phyloP scores from a whole-genome alignment of 139 green algal species.

The Penium margaritaceum region DNA sequence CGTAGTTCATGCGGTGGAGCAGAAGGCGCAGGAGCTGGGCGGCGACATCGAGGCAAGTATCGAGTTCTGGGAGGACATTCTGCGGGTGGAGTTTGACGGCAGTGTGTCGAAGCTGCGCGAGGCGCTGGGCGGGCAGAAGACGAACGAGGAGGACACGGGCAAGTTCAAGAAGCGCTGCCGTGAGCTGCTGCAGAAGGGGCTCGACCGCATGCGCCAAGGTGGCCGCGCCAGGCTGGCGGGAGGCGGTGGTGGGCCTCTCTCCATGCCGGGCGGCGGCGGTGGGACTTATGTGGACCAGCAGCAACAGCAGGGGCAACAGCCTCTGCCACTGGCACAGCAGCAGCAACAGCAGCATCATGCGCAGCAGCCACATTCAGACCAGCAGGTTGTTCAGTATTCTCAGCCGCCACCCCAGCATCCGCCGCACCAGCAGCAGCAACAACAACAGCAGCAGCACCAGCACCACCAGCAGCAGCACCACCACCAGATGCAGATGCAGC shows the following conservation, averaged over 20 bases:
- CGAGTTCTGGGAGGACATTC: conserved; percentile 15
- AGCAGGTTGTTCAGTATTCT: no score
- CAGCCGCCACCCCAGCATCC: no score
- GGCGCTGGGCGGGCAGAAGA: conserved; percentile 19
- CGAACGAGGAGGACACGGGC: neutral
- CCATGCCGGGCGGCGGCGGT: no score
- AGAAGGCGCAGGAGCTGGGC: conserved; percentile 1
- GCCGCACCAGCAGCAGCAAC: no score
- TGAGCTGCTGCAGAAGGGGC: conserved; percentile 30
- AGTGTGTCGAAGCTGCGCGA: conserved; percentile 13
- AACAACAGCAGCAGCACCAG: neutral
- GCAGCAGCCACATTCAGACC: no score
- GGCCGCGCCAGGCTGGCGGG: neutral
- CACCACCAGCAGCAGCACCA: conserved; percentile 5
- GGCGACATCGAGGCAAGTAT: conserved; percentile 2
- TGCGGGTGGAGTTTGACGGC: conserved; percentile 8
- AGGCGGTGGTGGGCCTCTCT: no score
- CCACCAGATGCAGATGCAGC: neutral
- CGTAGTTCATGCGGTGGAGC: conserved; percentile 10
- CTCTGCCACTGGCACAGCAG: neutral
- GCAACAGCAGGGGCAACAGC: no score
- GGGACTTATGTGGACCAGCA: no score
- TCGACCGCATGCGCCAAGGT: conserved; percentile 27
- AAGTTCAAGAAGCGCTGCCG: conserved; percentile 22
- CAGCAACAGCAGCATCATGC: neutral